A percentile compares a stretch with the other conserved stretches of the same genome.
phyloP scores from a whole-genome alignment of 495 filamentous ascomycete genomes.

The Penicillium daleae region DNA sequence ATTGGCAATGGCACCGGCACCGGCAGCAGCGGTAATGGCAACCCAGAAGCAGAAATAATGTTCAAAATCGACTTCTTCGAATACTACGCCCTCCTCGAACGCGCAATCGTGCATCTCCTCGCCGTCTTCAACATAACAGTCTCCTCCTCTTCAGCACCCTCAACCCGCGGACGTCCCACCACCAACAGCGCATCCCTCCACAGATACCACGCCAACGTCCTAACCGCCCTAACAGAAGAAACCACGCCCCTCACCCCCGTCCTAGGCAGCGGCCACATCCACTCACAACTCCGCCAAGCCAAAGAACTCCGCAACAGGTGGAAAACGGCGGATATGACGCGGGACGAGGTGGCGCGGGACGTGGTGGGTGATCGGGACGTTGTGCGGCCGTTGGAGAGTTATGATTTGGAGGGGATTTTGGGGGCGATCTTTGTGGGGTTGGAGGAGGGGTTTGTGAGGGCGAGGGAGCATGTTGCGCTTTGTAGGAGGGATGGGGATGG shows the following conservation, averaged over 20 bases:
- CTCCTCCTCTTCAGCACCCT: slow-evolving; percentile 2
- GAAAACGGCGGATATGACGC: slow-evolving; percentile 59
- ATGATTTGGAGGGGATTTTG: slow-evolving; percentile 60
- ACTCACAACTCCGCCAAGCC: slow-evolving; percentile 54
- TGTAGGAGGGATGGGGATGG: slow-evolving; percentile 23
- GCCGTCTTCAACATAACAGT: slow-evolving; percentile 58
- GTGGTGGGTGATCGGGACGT: slow-evolving; percentile 15
- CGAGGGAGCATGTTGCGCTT: slow-evolving; percentile 33
- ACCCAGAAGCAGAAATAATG: slow-evolving; percentile 57
- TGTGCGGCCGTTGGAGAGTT: slow-evolving; percentile 48
- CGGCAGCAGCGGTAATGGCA: too few relatives aligned
- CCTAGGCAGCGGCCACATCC: slow-evolving; percentile 53
- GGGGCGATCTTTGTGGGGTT: slow-evolving; percentile 42
- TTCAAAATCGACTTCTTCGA: slow-evolving; percentile 75
- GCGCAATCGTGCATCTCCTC: slow-evolving; percentile 63
- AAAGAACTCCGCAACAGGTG: slow-evolving; percentile 70
- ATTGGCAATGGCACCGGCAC: too few relatives aligned
- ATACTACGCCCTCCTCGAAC: slow-evolving; percentile 68
- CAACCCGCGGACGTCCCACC: background rate
- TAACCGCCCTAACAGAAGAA: slow-evolving; percentile 54
- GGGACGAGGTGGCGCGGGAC: slow-evolving; percentile 38
- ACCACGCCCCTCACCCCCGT: slow-evolving; percentile 54
- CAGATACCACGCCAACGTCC: slow-evolving; percentile 66
- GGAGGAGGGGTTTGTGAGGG: slow-evolving; percentile 38
- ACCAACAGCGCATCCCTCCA: slow-evolving; percentile 34